These are phyloP conservation scores for Fusarium tricinctum DNA, from an alignment of 2,329 filamentous ascomycete species.

Conservation along the genomic window DNA sequence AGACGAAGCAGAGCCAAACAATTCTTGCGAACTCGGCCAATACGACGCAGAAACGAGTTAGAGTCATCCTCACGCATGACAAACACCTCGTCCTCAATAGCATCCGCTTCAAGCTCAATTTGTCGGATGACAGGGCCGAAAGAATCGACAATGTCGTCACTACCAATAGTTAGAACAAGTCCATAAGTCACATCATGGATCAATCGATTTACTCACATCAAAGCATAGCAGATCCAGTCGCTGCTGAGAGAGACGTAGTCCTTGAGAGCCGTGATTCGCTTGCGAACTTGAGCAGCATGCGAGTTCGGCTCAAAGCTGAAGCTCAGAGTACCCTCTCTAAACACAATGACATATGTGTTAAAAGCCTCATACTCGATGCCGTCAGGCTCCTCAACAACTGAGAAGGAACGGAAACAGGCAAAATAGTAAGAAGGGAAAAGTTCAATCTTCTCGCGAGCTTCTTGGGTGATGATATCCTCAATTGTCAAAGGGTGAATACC, in stretches of 20 bases:
- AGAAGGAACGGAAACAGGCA: slow-evolving; percentile 96
- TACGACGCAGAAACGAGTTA: slow-evolving; percentile 85
- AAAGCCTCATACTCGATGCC: slow-evolving; percentile 91
- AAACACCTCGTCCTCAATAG: slow-evolving; percentile 96
- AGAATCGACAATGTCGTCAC: slow-evolving; percentile 96
- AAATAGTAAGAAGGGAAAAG: slow-evolving; percentile 98
- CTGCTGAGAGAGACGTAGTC: slow-evolving; percentile 95
- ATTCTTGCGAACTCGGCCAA: slow-evolving; percentile 92
- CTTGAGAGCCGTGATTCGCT: slow-evolving; percentile 90
- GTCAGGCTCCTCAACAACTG: slow-evolving; percentile 79
- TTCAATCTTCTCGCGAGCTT: slow-evolving; percentile 98
- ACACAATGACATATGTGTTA: slow-evolving; percentile 97
- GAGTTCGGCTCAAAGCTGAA: slow-evolving; percentile 92
- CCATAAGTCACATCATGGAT: background rate
- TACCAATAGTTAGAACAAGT: slow-evolving; percentile 54
- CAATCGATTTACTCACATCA: slow-evolving; percentile 80
- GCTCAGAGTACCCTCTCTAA: slow-evolving; percentile 92
- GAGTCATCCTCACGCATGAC: slow-evolving; percentile 92
- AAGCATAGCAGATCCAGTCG: slow-evolving; percentile 98
- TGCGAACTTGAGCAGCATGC: slow-evolving; percentile 89
- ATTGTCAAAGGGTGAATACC: slow-evolving; percentile 95
- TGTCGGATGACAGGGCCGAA: slow-evolving; percentile 92
- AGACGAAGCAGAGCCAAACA: slow-evolving; percentile 94
- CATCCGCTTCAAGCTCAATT: slow-evolving; percentile 89
- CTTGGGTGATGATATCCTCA: slow-evolving; percentile 95